Conservation (phyloP, 805 yeast species). For the Myxozyma mucilagina region DNA sequence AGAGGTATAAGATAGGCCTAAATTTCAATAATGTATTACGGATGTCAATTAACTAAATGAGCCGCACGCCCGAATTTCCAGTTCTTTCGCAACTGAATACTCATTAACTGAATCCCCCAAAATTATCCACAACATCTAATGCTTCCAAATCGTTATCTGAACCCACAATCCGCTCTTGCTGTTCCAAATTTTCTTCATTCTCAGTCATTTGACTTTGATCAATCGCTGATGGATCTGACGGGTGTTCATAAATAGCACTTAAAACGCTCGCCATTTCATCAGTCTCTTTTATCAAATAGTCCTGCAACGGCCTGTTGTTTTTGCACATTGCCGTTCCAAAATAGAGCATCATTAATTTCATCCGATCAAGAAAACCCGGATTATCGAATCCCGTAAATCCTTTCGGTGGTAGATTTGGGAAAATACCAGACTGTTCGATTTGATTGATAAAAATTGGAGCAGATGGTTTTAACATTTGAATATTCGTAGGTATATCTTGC, state of each 20-base stretch:
- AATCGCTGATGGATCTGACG: background rate
- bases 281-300: conserved; percentile 6
- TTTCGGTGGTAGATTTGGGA: conserved; percentile 3
- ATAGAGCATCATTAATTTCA: conserved; percentile 8
- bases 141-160: background rate
- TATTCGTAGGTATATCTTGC: conserved; percentile 8
- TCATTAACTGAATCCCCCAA: background rate
- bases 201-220: background rate
- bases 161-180: too few species aligned
- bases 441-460: background rate
- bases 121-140: background rate
- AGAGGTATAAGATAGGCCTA: too few species aligned
- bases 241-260: background rate
- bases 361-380: conserved; percentile 7
- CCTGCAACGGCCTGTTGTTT: conserved; percentile 11
- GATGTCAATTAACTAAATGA: too few species aligned
- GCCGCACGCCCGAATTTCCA: too few species aligned
- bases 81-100: too few species aligned
- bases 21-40: too few species aligned
- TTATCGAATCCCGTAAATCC: conserved; percentile 12
- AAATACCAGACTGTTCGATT: background rate
- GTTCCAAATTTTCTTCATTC: background rate
- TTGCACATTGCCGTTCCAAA: conserved; percentile 9
- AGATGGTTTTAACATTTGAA: background rate
- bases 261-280: conserved; percentile 3